These are phyloP conservation scores for Acanthamoeba polyphaga DNA, from an alignment of 208 protist genomes.

Conservation along the genomic window DNA sequence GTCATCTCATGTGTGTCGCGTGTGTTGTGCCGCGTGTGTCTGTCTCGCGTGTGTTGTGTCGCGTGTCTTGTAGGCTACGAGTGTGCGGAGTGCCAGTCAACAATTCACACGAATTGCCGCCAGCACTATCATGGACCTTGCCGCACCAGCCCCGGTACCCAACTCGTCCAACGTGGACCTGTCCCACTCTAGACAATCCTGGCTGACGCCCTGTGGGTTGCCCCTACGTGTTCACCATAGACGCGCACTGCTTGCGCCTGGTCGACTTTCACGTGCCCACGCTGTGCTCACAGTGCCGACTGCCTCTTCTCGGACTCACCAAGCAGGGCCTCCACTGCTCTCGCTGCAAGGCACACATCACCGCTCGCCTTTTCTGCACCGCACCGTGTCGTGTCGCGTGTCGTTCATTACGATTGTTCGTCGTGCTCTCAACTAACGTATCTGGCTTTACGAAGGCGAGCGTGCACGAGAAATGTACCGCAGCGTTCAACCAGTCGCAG, in stretches of 20 bases:
- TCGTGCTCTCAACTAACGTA: neutral
- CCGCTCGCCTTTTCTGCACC: neutral
- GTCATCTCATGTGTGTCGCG: no score
- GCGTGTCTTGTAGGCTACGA: neutral
- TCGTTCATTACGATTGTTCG: neutral
- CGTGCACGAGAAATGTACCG: neutral
- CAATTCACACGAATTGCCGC: neutral
- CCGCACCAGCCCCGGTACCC: neutral
- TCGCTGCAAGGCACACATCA: neutral
- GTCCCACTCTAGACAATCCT: neutral
- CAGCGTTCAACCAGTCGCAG: neutral
- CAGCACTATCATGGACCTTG: neutral
- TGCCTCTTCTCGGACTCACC: neutral
- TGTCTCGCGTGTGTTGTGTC: neutral
- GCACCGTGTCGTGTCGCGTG: neutral
- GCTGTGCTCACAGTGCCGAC: neutral
- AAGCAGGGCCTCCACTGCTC: constrained; percentile 22
- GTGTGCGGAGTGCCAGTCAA: neutral
- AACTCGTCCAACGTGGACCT: no score
- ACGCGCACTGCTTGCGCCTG: neutral
- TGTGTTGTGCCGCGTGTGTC: neutral
- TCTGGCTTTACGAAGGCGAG: neutral
- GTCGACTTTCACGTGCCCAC: constrained; percentile 14
- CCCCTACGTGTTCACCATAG: neutral
- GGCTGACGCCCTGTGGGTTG: no score